Base-by-base conservation (phyloP, 2,329 filamentous ascomycete species). In the Claviceps quebecensis region DNA sequence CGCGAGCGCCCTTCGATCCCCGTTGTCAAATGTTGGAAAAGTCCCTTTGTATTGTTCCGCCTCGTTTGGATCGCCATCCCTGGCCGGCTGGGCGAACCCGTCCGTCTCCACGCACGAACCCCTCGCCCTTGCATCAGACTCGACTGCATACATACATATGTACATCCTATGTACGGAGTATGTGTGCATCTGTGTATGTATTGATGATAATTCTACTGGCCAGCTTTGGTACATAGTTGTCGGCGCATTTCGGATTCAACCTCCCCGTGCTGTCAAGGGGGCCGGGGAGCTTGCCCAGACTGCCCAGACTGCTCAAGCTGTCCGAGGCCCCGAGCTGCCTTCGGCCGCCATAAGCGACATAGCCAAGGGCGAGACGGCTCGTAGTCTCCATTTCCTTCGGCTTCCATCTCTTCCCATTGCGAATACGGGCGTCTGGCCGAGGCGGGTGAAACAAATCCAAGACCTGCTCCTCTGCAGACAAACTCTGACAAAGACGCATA, bases 321-420 rank as follows among this genome's bases (percentile, higher is more conserved):
- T 8, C 22, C 19, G 19, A 19, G 19, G 19, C 19, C 19, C 19
- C 38, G 5, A 26, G 13, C 19, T 26, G 23, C 23, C 16, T 7
- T 29, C 23, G 39, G 47, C 38, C 29, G 9, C 29, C 47, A 36
- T 23, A 29, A 29, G 54, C 52, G 56, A 58, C 53, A 57, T 51
- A 53, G 49, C 23, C 29, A 34, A 55, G 53, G 51, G 56, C 54
- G 53, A 57, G 57, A 55, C 52, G 53, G 45, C 45, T 19, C 8
- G 17, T 19, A 13, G 6, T n/a, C 17, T 40, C 38, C 16, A n/a
- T 8, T 16, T 11, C 16, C 16, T 6, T 19, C 14, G 19, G 19
- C 51, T 53, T 49, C 49, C 41, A 47, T 53, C 52, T 46, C 54
- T 58, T 49, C 52, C 39, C 50, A 53, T 55, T 53, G 49, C 53